Base-by-base conservation (phyloP, 2,329 filamentous ascomycete species). In the Fusarium abutilonis region DNA sequence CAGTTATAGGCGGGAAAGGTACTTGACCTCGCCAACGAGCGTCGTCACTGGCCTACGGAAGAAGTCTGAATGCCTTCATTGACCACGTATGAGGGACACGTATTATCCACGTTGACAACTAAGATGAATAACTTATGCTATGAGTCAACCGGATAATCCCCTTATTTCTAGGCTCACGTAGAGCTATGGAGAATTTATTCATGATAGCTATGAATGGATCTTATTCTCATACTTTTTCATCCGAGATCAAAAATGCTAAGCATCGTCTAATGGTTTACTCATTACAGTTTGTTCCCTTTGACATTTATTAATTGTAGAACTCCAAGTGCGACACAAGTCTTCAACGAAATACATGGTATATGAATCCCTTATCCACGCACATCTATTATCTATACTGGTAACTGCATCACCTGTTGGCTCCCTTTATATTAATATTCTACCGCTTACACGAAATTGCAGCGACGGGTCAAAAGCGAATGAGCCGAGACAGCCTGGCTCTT, bases 31-130 rank as follows among this genome's bases (percentile, higher is more conserved):
- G 29, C 29, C 29, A 36, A 13, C n/a, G 23, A 50, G 59, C 55
- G 63, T 66, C 63, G 63, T 66, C 63, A 64, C 59, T 35, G 31
- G 54, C 14, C 23, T 51, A 47, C 38, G 21, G 34, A 44, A 47
- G 44, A 38, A 32, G 14, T 19, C 45, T 36, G 38, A 53, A 56
- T 46, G 11, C 32, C 41, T 60, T 60, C 51, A 49, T 43, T 34
- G 57, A 66, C 47, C 47, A 43, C 58, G 59, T 55, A 56, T 41
- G 28, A 32, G 21, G n/a, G 44, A 64, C 52, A 64, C 63, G 63
- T 66, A 52, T 36, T 62, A 36, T 34, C 43, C 40, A 54, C 47
- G 50, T 60, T 34, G 36, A 52, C 43, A 14, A 40, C 43, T n/a
- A n/a, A 17, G 31, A 13, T 42, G 11, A 15, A 13, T 42, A 13